Percentiles rank a stretch among this genome's conserved stretches.
These are phyloP conservation scores for Agaricales sp. DNA, from an alignment of 1,284 basidiomycete genomes.

Conservation along the genomic window DNA sequence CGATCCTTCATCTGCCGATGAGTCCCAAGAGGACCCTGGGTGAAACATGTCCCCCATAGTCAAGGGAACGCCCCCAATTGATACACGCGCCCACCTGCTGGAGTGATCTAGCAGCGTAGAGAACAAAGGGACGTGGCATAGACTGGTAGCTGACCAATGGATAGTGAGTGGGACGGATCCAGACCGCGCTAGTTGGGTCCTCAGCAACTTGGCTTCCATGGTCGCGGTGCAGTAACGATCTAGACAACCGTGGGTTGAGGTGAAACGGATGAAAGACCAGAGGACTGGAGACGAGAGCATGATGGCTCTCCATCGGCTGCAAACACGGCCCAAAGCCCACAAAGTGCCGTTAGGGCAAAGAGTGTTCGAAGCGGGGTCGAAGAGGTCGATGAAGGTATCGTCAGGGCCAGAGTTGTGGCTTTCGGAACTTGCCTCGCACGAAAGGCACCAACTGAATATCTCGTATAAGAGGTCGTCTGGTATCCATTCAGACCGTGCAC, in stretches of 20 bases:
- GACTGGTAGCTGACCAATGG: background rate
- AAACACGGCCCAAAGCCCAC: background rate
- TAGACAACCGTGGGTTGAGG: background rate
- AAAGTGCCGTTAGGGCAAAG: background rate
- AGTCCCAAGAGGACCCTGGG: no score
- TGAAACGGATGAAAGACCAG: background rate
- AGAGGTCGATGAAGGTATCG: background rate
- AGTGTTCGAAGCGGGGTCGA: background rate
- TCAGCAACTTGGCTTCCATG: background rate
- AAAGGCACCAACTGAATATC: background rate
- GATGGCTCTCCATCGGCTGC: background rate
- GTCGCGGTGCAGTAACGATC: background rate
- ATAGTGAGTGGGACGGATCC: background rate
- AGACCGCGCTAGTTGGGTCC: background rate
- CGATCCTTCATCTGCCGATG: no score
- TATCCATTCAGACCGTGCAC: background rate
- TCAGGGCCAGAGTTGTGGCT: background rate
- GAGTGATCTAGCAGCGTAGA: background rate
- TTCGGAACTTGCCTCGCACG: background rate
- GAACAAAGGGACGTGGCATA: background rate
- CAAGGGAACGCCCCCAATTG: background rate
- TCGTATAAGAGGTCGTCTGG: background rate
- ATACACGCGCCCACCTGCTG: background rate
- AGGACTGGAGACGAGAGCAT: background rate
- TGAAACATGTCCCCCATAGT: background rate